These are phyloP conservation scores for Tripidium arundinaceum DNA, from an alignment of 202 grass and related monocot genomes.

Conservation along the genomic window DNA sequence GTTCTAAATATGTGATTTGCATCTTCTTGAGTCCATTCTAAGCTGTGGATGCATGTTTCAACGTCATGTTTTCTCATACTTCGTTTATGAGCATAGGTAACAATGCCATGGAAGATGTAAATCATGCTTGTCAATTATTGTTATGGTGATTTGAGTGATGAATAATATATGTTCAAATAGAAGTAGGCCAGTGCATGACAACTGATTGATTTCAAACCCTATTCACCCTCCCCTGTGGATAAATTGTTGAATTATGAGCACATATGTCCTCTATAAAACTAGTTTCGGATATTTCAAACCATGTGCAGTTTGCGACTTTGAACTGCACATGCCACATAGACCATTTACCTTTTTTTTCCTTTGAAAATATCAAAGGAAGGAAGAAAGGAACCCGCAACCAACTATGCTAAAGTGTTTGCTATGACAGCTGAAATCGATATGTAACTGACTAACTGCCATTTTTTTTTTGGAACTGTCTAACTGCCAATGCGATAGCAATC, in stretches of 20 bases:
- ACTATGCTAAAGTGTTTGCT: not conserved
- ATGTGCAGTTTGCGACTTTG: not conserved
- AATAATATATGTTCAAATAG: not conserved
- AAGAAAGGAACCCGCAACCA: constrained; percentile 4
- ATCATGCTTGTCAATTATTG: not conserved
- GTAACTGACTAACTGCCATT: not conserved
- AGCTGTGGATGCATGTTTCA: not conserved
- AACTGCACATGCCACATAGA: not conserved
- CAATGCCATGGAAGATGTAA: not conserved
- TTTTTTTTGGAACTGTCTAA: no score
- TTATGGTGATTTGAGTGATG: not conserved
- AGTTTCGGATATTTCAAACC: not conserved
- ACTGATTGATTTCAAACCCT: constrained; percentile 7
- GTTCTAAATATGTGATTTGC: constrained; percentile 11
- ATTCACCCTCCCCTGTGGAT: not conserved
- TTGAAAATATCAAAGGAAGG: not conserved
- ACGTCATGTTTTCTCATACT: not conserved
- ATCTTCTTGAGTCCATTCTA: not conserved
- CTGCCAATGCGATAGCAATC: not conserved
- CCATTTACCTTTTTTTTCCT: not conserved
- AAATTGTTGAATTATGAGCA: constrained; percentile 12
- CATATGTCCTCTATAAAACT: not conserved
- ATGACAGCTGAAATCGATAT: not conserved
- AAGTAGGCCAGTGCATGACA: not conserved
- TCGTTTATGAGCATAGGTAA: not conserved